These are phyloP conservation scores for Penicillium paneum DNA, from an alignment of 2,329 filamentous ascomycete species.

Conservation along the genomic window DNA sequence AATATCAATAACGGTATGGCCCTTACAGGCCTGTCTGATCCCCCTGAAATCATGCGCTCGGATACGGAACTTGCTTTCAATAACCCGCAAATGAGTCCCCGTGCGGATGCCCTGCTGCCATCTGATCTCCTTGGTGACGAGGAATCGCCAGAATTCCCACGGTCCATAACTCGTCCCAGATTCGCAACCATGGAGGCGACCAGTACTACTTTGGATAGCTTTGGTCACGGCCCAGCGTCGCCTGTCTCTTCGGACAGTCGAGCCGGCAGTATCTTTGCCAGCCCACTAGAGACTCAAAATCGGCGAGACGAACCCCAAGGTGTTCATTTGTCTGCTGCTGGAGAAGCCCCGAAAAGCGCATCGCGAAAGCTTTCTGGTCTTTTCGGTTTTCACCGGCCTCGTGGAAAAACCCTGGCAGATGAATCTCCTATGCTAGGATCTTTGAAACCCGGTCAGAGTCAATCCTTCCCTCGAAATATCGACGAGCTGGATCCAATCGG, in stretches of 20 bases:
- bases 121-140: conserved; percentile 61
- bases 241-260: conserved; percentile 46
- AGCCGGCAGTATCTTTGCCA: conserved; percentile 46
- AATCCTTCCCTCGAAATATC: conserved; percentile 59
- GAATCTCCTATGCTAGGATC: conserved; percentile 57
- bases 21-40: conserved; percentile 44
- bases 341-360: conserved; percentile 42
- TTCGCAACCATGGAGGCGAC: conserved; percentile 32
- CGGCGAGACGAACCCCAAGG: conserved; percentile 40
- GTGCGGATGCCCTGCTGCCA: conserved; percentile 59
- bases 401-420: conserved; percentile 59
- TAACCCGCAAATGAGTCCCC: conserved; percentile 62
- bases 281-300: conserved; percentile 43
- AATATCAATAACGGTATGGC: conserved; percentile 64
- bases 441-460: conserved; percentile 59
- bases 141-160: conserved; percentile 39
- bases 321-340: conserved; percentile 30
- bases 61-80: conserved; percentile 56
- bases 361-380: conserved; percentile 56
- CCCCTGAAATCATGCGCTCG: conserved; percentile 41
- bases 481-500: conserved; percentile 52
- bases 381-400: conserved; percentile 57
- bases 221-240: conserved; percentile 41
- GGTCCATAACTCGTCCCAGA: conserved; percentile 26
- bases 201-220: conserved; percentile 31